Conservation (phyloP, 2,329 filamentous ascomycete genomes). For the Mycosphaerelloides madeirae region DNA sequence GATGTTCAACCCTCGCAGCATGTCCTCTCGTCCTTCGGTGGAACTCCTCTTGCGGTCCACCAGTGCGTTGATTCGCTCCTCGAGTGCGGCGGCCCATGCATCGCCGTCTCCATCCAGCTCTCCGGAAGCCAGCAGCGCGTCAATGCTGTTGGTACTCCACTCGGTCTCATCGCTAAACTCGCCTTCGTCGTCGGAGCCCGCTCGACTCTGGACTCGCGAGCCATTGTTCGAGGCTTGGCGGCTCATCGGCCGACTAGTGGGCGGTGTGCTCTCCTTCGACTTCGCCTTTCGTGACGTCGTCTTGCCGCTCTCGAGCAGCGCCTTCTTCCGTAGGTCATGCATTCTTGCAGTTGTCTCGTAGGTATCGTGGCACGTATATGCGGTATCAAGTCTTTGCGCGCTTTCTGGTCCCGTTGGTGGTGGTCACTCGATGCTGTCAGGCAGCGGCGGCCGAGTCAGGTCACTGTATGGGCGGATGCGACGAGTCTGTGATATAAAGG, state of each 20-base stretch:
- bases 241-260: slow-evolving; percentile 56
- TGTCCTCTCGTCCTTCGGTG: slow-evolving; percentile 63
- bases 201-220: slow-evolving; percentile 58
- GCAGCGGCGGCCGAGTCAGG: slow-evolving; percentile 5
- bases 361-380: not conserved
- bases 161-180: slow-evolving; percentile 57
- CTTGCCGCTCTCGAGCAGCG: slow-evolving; percentile 67
- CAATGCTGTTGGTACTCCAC: slow-evolving; percentile 62
- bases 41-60: slow-evolving; percentile 75
- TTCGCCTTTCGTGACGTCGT: slow-evolving; percentile 65
- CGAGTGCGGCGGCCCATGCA: slow-evolving; percentile 59
- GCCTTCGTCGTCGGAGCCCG: slow-evolving; percentile 58
- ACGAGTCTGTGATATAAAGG: slow-evolving; percentile 7
- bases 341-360: not conserved
- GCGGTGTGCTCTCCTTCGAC: slow-evolving; percentile 52
- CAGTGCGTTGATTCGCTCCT: slow-evolving; percentile 65
- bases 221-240: slow-evolving; percentile 55
- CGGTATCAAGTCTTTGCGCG: not conserved
- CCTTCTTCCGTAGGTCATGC: slow-evolving; percentile 55
- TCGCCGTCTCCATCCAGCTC: slow-evolving; percentile 50
- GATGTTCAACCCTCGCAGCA: slow-evolving; percentile 57
- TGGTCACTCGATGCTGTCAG: slow-evolving; percentile 3
- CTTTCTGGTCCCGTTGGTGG: not conserved
- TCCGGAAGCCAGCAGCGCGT: slow-evolving; percentile 55
- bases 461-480: slow-evolving; percentile 21